Evolutionary conservation across 345 rosid genomes (phyloP).

Genomic region (Schrenkiella parvula): DNA sequence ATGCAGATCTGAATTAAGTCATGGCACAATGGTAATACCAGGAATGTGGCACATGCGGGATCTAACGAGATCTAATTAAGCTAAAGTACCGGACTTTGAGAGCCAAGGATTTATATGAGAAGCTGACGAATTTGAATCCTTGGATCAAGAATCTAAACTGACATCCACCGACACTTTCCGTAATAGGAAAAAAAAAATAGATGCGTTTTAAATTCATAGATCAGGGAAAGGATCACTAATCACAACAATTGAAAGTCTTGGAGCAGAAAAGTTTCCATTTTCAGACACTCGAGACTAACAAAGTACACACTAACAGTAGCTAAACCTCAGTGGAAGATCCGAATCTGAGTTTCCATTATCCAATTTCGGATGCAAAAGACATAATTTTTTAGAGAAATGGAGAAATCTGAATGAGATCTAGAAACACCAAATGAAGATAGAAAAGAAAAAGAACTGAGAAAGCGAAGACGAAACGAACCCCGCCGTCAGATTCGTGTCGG

Average conservation of each 20-base stretch:
- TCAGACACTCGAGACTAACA: constrained; percentile 10
- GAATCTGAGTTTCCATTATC: constrained; percentile 10
- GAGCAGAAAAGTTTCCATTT: constrained; percentile 20
- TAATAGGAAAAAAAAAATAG: not conserved
- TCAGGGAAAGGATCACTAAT: constrained; percentile 6
- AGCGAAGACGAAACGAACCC: constrained; percentile 51
- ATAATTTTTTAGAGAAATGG: not conserved
- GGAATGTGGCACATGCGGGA: not conserved
- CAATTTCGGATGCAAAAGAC: not conserved
- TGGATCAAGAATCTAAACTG: constrained; percentile 8
- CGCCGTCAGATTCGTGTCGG: constrained; percentile 93
- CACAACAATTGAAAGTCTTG: not conserved
- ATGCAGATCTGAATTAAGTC: not conserved
- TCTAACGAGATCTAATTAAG: constrained; percentile 7
- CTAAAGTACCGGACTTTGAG: constrained; percentile 11
- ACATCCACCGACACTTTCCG: constrained; percentile 7
- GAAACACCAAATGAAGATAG: not conserved
- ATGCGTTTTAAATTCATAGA: not conserved
- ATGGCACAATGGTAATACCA: not conserved
- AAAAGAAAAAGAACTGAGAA: not conserved
- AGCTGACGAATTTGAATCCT: not conserved
- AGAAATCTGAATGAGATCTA: constrained; percentile 16
- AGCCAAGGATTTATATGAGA: not conserved
- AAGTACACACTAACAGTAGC: constrained; percentile 8
- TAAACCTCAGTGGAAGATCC: not conserved